A percentile compares a stretch with the other conserved stretches of the same genome.
Evolutionary conservation across 306 rosid species (phyloP).

Genomic region (Acacia acuminata): DNA sequence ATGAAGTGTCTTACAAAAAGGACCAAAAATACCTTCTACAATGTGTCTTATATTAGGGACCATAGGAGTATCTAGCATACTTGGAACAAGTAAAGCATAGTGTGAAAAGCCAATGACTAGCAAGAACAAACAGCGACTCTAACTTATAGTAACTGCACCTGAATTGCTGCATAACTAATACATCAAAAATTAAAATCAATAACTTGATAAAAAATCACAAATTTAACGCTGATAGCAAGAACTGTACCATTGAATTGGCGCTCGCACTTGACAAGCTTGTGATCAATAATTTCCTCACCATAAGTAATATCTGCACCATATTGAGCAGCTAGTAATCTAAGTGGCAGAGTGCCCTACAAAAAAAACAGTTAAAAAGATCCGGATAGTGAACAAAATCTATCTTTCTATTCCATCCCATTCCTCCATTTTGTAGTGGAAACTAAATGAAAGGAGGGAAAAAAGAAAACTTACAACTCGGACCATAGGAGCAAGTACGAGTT

Average conservation of each 20-base stretch:
- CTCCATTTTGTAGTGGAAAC: neutral
- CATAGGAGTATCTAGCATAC: neutral
- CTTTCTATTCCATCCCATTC: neutral
- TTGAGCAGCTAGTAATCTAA: slow-evolving; percentile 81
- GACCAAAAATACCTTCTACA: too few relatives aligned
- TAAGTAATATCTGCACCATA: slow-evolving; percentile 86
- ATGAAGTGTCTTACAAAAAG: too few relatives aligned
- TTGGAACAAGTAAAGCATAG: neutral
- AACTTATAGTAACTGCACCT: neutral
- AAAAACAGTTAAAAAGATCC: neutral
- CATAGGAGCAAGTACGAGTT: slow-evolving; percentile 91
- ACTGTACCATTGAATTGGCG: slow-evolving; percentile 75
- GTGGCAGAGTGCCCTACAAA: slow-evolving; percentile 81
- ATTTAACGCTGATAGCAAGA: neutral
- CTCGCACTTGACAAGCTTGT: slow-evolving; percentile 76
- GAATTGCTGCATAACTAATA: neutral
- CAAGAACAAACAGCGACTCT: neutral
- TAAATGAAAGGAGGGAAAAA: neutral
- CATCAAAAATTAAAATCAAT: neutral
- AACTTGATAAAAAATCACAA: neutral
- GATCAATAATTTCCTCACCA: slow-evolving; percentile 88
- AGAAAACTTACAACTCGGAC: slow-evolving; percentile 86
- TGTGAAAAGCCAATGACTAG: neutral
- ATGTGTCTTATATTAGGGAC: too few relatives aligned
- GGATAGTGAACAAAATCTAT: neutral